Conservation (phyloP, 2,329 filamentous ascomycete species). For the Fusarium sublunatum region DNA sequence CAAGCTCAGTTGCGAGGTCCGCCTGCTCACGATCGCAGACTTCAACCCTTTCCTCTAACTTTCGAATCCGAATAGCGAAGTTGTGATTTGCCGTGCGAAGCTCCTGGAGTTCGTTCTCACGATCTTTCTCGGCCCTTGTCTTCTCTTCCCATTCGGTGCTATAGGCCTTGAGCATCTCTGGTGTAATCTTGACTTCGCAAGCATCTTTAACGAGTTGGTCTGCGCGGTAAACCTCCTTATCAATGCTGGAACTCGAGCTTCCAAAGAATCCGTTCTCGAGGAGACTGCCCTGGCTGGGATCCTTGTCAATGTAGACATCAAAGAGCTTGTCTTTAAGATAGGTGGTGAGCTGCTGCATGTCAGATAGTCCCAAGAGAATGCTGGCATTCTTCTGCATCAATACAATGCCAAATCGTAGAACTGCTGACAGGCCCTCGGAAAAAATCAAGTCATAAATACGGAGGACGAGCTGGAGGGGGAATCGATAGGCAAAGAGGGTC, state of each 20-base stretch:
- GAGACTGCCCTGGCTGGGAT: constrained; percentile 90
- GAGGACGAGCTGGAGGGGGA: constrained; percentile 93
- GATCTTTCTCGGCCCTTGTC: constrained; percentile 81
- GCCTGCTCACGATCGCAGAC: constrained; percentile 92
- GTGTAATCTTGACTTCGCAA: constrained; percentile 85
- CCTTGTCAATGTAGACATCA: constrained; percentile 95
- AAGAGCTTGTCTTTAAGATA: constrained; percentile 96
- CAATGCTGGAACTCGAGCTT: constrained; percentile 84
- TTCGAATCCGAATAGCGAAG: constrained; percentile 80
- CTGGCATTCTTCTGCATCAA: constrained; percentile 95
- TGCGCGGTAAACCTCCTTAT: constrained; percentile 95
- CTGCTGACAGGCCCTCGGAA: constrained; percentile 91
- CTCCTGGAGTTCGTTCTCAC: constrained; percentile 82
- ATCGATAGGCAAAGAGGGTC: constrained; percentile 97
- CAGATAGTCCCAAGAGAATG: constrained; percentile 82
- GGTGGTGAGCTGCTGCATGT: constrained; percentile 88
- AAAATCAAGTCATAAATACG: constrained; percentile 96
- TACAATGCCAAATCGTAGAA: constrained; percentile 93
- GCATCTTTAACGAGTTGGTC: constrained; percentile 94
- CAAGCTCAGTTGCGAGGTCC: constrained; percentile 87
- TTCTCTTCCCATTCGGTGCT: constrained; percentile 93
- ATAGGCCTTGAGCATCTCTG: constrained; percentile 84
- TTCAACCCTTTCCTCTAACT: constrained; percentile 88
- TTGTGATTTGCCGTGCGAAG: constrained; percentile 74
- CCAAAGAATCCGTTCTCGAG: constrained; percentile 98